A percentile compares a stretch with the other conserved stretches of the same genome.
These are phyloP conservation scores for Tolypocladium amazonense DNA, from an alignment of 2,329 filamentous ascomycete genomes.

Conservation along the genomic window DNA sequence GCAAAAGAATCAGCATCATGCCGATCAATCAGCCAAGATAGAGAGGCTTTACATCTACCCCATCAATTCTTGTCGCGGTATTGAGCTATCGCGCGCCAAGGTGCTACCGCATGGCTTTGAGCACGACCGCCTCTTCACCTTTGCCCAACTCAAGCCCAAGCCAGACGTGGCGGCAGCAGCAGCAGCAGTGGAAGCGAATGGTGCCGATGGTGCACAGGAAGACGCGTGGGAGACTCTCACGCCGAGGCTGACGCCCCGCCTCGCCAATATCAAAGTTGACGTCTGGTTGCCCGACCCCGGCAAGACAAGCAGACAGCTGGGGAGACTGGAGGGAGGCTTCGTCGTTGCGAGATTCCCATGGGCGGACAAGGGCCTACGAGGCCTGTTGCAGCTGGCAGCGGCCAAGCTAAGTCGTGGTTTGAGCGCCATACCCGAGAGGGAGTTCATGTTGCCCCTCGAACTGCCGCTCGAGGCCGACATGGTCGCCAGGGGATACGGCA, in stretches of 20 bases:
- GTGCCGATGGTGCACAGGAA: neutral
- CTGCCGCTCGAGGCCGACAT: slow-evolving; percentile 49
- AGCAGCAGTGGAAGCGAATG: neutral
- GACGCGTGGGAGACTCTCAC: slow-evolving; percentile 61
- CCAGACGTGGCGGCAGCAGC: neutral
- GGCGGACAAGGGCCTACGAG: slow-evolving; percentile 37
- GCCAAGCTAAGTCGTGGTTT: slow-evolving; percentile 41
- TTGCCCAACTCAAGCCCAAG: slow-evolving; percentile 47
- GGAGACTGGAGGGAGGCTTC: slow-evolving; percentile 44
- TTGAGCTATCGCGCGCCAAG: slow-evolving; percentile 57
- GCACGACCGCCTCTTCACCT: slow-evolving; percentile 74
- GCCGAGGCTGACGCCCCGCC: slow-evolving; percentile 54
- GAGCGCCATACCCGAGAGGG: slow-evolving; percentile 44
- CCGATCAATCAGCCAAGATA: slow-evolving; percentile 16
- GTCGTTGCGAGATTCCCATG: slow-evolving; percentile 59
- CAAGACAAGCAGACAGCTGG: slow-evolving; percentile 39
- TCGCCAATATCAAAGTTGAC: slow-evolving; percentile 59
- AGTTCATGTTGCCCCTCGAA: slow-evolving; percentile 56
- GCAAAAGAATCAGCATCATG: slow-evolving; percentile 9
- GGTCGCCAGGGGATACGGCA: slow-evolving; percentile 45
- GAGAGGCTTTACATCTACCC: slow-evolving; percentile 72
- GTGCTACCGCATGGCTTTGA: slow-evolving; percentile 61
- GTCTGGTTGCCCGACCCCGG: slow-evolving; percentile 58
- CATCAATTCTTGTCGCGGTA: slow-evolving; percentile 68
- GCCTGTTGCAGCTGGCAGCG: slow-evolving; percentile 30